Base-by-base conservation (phyloP, 306 rosid genomes). In the Sphenostylis stenocarpa region DNA sequence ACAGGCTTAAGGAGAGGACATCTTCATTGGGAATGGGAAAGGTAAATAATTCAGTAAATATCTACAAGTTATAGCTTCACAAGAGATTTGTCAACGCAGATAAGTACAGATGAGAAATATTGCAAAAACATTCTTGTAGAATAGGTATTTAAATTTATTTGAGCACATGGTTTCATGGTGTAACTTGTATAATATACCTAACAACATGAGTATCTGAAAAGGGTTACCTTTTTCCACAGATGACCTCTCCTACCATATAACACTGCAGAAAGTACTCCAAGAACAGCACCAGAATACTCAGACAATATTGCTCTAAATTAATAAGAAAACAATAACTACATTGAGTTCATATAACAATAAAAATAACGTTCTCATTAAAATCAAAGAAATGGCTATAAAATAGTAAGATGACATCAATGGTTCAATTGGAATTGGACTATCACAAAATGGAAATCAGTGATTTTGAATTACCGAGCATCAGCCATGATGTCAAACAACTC, bases 251-350 rank as follows among this genome's bases (percentile, higher is more conserved):
- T 85, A 41, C 99, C 98, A 80, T 92, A 92, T 68, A 96, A 80
- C 39, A 96, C 91, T 64, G 91, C 96, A 67, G 99, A 96, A 39
- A 92, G 86, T 62, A 92, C 98, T 76, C 99, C 98, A 77, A 96
- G 99, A 76, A 91, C 89, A 77, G 99, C 97, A 75, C 98, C 98
- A 76, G 99, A 92, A 85, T 96, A 96, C 88, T 96, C 99, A 2
- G 88, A 96, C 88, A 96, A 81, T 84, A 96, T 88, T 84, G 98
- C 94, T 87, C 99, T 96, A 81, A 43, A 52, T 81, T 57, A 74
- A 79, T 55, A 53, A 48, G 55, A 60, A 80, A 38, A 71, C 20
- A 67, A 57, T 21, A 78, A 68, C 21, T 24, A 67, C 44, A 74
- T 69, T 70, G 36, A 80, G 72, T 56, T 69, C 29, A 74, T 36